Evolutionary conservation across 345 rosid species (phyloP).

Genomic region (Dipteronia dyeriana): DNA sequence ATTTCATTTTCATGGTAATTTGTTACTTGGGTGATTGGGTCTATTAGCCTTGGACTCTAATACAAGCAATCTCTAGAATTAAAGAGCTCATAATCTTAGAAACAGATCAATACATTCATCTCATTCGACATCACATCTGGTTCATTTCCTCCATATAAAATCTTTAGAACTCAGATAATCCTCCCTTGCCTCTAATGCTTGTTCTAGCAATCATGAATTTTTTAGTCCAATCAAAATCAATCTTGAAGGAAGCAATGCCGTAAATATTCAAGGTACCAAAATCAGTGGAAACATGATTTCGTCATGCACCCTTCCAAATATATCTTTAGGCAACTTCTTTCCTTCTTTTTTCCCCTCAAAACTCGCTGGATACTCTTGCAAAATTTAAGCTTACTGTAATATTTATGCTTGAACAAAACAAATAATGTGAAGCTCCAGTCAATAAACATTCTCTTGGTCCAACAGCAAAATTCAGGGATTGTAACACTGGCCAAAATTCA

Average conservation of each 20-base stretch:
- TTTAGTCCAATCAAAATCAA: neutral
- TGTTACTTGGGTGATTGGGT: neutral
- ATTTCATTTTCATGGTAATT: neutral
- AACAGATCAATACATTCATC: conserved; percentile 2
- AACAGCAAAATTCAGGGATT: neutral
- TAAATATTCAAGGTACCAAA: neutral
- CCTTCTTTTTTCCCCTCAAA: neutral
- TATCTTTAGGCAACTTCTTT: neutral
- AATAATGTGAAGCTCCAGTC: no score
- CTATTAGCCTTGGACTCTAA: neutral
- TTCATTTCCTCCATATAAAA: neutral
- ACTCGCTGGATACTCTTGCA: neutral
- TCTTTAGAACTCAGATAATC: neutral
- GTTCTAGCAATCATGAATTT: no score
- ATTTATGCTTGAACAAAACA: neutral
- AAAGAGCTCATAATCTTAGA: neutral
- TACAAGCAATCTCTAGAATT: neutral
- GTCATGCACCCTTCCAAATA: neutral
- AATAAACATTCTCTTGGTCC: neutral
- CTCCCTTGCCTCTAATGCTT: neutral
- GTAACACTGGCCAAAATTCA: neutral
- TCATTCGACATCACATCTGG: neutral
- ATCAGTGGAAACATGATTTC: neutral
- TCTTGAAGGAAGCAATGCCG: neutral
- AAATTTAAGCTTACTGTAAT: neutral